A percentile compares a stretch with the other conserved stretches of the same genome.
Conservation (phyloP, 768 basidiomycete genomes). For the Kwoniella mangroviensis region DNA sequence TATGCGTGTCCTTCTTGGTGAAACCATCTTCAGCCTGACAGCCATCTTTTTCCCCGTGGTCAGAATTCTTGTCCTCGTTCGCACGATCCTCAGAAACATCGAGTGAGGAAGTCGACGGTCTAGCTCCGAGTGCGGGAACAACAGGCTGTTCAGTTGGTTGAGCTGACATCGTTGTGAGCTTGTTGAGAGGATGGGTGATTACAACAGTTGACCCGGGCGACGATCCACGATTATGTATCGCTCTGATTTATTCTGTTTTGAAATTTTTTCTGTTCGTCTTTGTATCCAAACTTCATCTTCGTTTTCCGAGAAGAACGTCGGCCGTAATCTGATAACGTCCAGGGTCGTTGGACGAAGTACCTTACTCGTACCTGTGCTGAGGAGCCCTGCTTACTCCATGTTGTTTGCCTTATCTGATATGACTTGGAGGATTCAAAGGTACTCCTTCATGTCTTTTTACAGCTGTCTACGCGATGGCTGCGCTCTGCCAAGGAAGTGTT, state of each 20-base stretch:
- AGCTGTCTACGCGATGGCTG: too few relatives aligned
- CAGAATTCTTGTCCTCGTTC: slow-evolving; percentile 1
- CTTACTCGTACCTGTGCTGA: background rate
- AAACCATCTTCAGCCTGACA: slow-evolving; percentile 3
- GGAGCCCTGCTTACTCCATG: background rate
- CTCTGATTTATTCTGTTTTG: background rate
- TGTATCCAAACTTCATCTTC: background rate
- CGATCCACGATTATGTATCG: background rate
- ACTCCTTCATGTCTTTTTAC: too few relatives aligned
- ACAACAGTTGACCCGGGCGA: too few relatives aligned
- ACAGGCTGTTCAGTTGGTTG: slow-evolving; percentile 2
- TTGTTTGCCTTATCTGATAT: background rate
- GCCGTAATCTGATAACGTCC: background rate
- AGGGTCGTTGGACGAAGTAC: background rate
- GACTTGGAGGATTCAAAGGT: background rate
- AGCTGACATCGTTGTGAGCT: slow-evolving; percentile 7
- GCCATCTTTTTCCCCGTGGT: slow-evolving; percentile 11
- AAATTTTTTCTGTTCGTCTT: background rate
- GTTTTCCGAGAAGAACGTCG: background rate
- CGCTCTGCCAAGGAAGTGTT: too few relatives aligned
- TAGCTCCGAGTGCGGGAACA: background rate
- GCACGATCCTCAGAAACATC: too few relatives aligned
- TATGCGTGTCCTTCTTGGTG: background rate
- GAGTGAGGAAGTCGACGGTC: too few relatives aligned
- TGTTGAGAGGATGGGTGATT: background rate